These are phyloP conservation scores for Perkinsus olseni DNA, from an alignment of 169 alveolate genomes.

Conservation along the genomic window DNA sequence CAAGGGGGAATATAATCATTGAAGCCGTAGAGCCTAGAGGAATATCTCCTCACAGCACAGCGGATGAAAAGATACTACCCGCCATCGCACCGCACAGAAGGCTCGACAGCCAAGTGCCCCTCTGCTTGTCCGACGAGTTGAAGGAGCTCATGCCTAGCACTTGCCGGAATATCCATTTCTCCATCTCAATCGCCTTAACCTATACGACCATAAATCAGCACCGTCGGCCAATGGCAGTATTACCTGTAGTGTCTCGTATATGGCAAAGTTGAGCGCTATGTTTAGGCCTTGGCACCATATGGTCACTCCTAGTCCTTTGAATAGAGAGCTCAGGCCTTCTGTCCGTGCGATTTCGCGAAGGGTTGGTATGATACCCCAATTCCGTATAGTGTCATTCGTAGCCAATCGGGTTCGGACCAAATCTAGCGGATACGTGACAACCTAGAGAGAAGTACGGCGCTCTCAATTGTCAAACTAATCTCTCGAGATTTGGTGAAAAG, in stretches of 20 bases:
- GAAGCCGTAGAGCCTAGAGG: conserved; percentile 4
- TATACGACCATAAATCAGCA: background rate
- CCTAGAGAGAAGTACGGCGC: background rate
- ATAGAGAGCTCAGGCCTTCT: background rate
- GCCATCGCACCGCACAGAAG: background rate
- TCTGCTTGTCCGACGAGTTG: background rate
- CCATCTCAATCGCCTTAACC: background rate
- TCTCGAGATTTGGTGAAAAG: too few species aligned
- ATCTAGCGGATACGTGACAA: conserved; percentile 1
- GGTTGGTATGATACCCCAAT: background rate
- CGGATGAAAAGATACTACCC: background rate
- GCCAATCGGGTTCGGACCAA: conserved; percentile 9
- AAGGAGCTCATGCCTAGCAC: background rate
- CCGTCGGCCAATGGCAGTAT: too few species aligned
- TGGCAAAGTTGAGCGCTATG: conserved; percentile 1
- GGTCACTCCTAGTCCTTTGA: background rate
- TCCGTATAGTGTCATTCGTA: background rate
- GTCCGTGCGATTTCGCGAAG: background rate
- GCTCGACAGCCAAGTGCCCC: background rate
- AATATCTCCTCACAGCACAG: background rate
- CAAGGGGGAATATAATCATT: background rate
- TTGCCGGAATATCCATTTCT: background rate
- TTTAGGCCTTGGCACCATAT: conserved; percentile 6
- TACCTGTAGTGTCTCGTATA: conserved; percentile 10
- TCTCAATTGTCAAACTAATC: background rate